Base-by-base conservation (phyloP, 768 basidiomycete genomes). In the Amanita jacksonii region DNA sequence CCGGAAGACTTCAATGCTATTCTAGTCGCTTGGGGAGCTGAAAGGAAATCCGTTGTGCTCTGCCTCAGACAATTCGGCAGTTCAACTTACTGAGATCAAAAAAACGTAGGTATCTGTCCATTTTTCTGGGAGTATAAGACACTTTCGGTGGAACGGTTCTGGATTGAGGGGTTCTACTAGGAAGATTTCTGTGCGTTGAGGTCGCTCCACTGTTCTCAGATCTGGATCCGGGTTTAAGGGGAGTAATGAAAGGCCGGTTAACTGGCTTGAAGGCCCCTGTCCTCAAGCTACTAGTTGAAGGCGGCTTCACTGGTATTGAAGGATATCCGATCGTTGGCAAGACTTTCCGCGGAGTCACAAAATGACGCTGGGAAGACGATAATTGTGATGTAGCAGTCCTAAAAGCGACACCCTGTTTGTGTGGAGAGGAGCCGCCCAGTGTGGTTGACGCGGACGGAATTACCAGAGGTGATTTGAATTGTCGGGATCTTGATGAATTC, bases 171-270 rank as follows among this genome's bases (percentile, higher is more conserved):
- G 47, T 27, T 46, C 41, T 41, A 46, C 38, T 28, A 31, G 53
- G 43, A 16, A 13, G 22, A 10, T 16, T 13, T 32, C 54, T 52
- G 40, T 55, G 48, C 30, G 65, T 59, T 39, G 51, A 52, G 6
- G 52, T 41, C 37, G 61, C 58, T 16, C 67, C 70, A 36, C 62
- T 58, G 49, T 70, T 65, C 28, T 64, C 65, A 36, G 73, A 71
- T 49, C 62, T 63, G 63, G 72, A 64, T 20, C 70, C 73, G 4
- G 58, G 42, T 52, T 81, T 84, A 56, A 84, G 83, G 0, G 80
- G 80, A 1, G 79, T 81, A 5, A 70, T 59, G 48, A 81, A 81
- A n/a, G 65, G 65, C 8, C 65, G 60, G 25, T 67, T 60, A 5
- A 59, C 58, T 23, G 48, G 57, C 39, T 58, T 58, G 18, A 45